Evolutionary conservation across 768 basidiomycete species (phyloP).

Genomic region (Filobasidium floriforme): DNA sequence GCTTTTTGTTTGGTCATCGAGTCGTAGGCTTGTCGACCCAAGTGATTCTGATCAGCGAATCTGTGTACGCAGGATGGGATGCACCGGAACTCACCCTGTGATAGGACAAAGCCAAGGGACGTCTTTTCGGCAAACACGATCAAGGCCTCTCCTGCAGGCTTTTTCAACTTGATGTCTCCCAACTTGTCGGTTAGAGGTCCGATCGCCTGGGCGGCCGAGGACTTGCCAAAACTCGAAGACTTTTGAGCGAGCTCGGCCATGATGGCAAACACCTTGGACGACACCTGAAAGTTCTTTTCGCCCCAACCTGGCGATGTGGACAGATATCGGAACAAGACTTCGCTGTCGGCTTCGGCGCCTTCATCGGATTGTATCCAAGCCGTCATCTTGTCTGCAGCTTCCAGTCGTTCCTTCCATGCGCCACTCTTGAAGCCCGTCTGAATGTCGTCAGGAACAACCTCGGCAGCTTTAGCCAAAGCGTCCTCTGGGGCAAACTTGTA

Average conservation of each 20-base stretch:
- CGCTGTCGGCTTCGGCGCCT: constrained; percentile 64
- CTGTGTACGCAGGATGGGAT: background rate
- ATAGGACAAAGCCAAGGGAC: constrained; percentile 85
- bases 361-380: constrained; percentile 65
- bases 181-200: constrained; percentile 84
- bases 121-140: constrained; percentile 78
- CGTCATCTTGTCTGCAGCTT: constrained; percentile 76
- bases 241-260: constrained; percentile 64
- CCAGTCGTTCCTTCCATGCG: constrained; percentile 88
- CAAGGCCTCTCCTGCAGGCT: constrained; percentile 86
- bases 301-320: constrained; percentile 84
- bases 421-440: constrained; percentile 69
- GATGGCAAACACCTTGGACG: constrained; percentile 75
- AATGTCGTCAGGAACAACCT: constrained; percentile 63
- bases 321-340: constrained; percentile 77
- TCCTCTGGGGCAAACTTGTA: constrained; percentile 87
- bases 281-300: constrained; percentile 99
- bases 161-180: constrained; percentile 93
- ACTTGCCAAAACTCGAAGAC: constrained; percentile 74
- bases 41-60: background rate
- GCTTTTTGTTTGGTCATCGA: constrained; percentile 91
- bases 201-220: constrained; percentile 72
- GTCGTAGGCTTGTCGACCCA: constrained; percentile 63
- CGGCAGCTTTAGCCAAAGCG: constrained; percentile 69
- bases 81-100: constrained; percentile 59